phyloP scores from a whole-genome alignment of 2,329 filamentous ascomycete species.

The Juglanconis oblonga region DNA sequence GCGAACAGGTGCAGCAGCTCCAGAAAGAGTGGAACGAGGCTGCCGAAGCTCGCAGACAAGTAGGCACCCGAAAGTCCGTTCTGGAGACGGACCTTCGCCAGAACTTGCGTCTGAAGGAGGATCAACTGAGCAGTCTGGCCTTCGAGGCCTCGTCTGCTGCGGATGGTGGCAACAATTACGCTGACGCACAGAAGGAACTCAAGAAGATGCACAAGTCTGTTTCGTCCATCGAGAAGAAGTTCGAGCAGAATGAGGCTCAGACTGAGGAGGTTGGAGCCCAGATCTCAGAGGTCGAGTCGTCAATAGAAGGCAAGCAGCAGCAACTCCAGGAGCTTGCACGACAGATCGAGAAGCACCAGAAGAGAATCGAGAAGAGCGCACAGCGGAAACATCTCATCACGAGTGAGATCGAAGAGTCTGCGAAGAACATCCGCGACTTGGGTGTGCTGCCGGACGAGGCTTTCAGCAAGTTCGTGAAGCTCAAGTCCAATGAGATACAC shows the following conservation, averaged over 20 bases:
- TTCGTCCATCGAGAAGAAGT: slow-evolving; percentile 63
- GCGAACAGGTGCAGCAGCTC: slow-evolving; percentile 66
- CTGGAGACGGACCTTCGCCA: slow-evolving; percentile 87
- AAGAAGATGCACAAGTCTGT: slow-evolving; percentile 71
- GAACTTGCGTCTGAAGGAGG: slow-evolving; percentile 81
- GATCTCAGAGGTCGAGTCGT: slow-evolving; percentile 53
- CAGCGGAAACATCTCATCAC: slow-evolving; percentile 80
- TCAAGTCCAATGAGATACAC: slow-evolving; percentile 71
- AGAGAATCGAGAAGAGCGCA: slow-evolving; percentile 86
- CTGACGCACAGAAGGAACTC: slow-evolving; percentile 77
- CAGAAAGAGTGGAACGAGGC: slow-evolving; percentile 74
- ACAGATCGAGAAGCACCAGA: slow-evolving; percentile 81
- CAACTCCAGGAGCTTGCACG: slow-evolving; percentile 72
- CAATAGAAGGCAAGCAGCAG: slow-evolving; percentile 63
- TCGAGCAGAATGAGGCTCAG: slow-evolving; percentile 71
- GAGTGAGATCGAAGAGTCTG: slow-evolving; percentile 74
- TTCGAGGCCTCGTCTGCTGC: slow-evolving; percentile 58
- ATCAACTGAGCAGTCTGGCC: slow-evolving; percentile 76
- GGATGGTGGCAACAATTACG: slow-evolving; percentile 64
- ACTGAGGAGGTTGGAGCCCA: slow-evolving; percentile 54
- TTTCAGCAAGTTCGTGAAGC: slow-evolving; percentile 84
- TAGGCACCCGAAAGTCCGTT: slow-evolving; percentile 77
- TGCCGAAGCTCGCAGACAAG: slow-evolving; percentile 68
- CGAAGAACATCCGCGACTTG: slow-evolving; percentile 85
- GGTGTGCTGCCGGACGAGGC: slow-evolving; percentile 93